Percentiles rank a stretch among this genome's conserved stretches.
These are phyloP conservation scores for Malassezia psittaci DNA, from an alignment of 1,284 basidiomycete species.

Conservation along the genomic window DNA sequence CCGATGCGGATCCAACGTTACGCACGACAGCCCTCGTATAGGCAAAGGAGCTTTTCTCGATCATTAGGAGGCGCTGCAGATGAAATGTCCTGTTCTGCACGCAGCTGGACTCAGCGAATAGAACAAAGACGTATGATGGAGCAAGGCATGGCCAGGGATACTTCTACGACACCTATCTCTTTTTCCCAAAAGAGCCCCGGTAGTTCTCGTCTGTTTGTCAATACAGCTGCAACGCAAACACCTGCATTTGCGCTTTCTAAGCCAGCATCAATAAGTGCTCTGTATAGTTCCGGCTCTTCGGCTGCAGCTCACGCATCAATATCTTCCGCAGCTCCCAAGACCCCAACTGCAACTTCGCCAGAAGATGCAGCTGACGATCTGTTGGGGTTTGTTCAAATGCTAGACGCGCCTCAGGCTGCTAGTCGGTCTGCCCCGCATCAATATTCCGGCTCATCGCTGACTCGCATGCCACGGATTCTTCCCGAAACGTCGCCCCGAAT, in stretches of 20 bases:
- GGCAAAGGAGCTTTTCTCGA: slow-evolving; percentile 9
- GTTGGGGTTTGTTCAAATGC: slow-evolving; percentile 13
- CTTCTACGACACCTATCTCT: background rate
- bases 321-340: background rate
- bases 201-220: slow-evolving; percentile 9
- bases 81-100: background rate
- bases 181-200: background rate
- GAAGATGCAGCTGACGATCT: slow-evolving; percentile 2
- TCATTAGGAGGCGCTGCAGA: background rate
- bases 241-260: slow-evolving; percentile 11
- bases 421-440: background rate
- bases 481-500: no score
- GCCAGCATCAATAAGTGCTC: background rate
- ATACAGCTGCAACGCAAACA: slow-evolving; percentile 5
- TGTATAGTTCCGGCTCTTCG: background rate
- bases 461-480: background rate
- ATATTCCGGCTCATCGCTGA: background rate
- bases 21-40: slow-evolving; percentile 10
- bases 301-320: background rate
- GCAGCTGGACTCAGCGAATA: slow-evolving; percentile 13
- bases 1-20: slow-evolving; percentile 15
- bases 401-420: slow-evolving; percentile 6
- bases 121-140: slow-evolving; percentile 13
- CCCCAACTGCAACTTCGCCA: background rate
- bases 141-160: background rate